A percentile compares a stretch with the other conserved stretches of the same genome.
Conservation (phyloP, 2,329 filamentous ascomycete species). For the Septoria linicola region DNA sequence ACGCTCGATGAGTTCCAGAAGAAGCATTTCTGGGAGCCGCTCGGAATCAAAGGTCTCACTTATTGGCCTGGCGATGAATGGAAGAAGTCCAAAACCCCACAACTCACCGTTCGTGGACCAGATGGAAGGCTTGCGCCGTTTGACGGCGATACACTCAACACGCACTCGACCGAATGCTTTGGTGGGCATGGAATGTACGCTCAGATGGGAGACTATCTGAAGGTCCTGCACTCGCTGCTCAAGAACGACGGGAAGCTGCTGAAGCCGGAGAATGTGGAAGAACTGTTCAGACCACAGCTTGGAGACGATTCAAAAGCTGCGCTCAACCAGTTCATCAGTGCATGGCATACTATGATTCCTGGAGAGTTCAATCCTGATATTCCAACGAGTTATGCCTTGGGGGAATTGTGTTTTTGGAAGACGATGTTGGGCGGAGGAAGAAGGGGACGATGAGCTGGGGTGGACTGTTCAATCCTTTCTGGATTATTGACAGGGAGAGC, state of each 20-base stretch:
- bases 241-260: slow-evolving; percentile 52
- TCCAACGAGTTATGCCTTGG: slow-evolving; percentile 43
- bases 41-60: slow-evolving; percentile 42
- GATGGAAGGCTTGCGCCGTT: slow-evolving; percentile 26
- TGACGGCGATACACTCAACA: slow-evolving; percentile 26
- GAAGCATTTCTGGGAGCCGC: slow-evolving; percentile 46
- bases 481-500: slow-evolving; percentile 44
- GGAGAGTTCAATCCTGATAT: slow-evolving; percentile 35
- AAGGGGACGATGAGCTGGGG: slow-evolving; percentile 47
- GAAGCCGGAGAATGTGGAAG: slow-evolving; percentile 41
- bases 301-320: slow-evolving; percentile 25
- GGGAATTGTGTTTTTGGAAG: slow-evolving; percentile 46
- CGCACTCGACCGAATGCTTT: slow-evolving; percentile 34
- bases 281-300: slow-evolving; percentile 53
- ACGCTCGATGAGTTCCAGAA: slow-evolving; percentile 48
- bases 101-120: slow-evolving; percentile 25
- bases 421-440: slow-evolving; percentile 41
- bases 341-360: slow-evolving; percentile 36
- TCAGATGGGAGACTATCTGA: slow-evolving; percentile 45
- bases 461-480: slow-evolving; percentile 50
- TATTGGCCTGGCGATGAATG: slow-evolving; percentile 32
- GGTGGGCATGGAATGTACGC: slow-evolving; percentile 37
- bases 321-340: slow-evolving; percentile 33
- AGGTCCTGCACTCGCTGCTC: slow-evolving; percentile 50
- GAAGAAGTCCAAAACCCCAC: slow-evolving; percentile 24